These are phyloP conservation scores for Vigna angularis DNA, from an alignment of 306 rosid species.

Conservation along the genomic window DNA sequence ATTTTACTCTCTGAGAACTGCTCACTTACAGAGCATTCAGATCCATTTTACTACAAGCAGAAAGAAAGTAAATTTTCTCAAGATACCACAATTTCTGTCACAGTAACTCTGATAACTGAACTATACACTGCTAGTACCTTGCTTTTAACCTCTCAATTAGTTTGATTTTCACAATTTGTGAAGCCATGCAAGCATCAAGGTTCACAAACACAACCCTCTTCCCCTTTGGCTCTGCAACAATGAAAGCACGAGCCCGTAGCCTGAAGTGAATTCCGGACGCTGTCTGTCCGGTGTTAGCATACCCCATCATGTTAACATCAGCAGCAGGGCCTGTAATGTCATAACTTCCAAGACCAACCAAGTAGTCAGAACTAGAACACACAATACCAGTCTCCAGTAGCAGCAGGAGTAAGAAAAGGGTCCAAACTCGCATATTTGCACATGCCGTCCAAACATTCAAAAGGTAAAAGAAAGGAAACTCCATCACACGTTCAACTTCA, in stretches of 20 bases:
- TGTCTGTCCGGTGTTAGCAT: conserved; percentile 72
- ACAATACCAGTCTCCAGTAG: conserved; percentile 46
- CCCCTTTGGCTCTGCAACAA: conserved; percentile 77
- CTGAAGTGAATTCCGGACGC: conserved; percentile 87
- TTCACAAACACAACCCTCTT: conserved; percentile 84
- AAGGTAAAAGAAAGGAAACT: conserved; percentile 25
- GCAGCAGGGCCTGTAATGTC: conserved; percentile 98
- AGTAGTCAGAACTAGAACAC: conserved; percentile 63
- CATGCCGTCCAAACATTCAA: conserved; percentile 35
- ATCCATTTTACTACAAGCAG: background rate
- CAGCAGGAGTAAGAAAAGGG: conserved; percentile 42
- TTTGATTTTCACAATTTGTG: conserved; percentile 82
- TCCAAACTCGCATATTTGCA: conserved; percentile 42
- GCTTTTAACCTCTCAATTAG: conserved; percentile 80
- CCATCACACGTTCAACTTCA: conserved; percentile 45
- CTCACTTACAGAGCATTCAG: background rate
- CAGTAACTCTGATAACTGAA: conserved; percentile 27
- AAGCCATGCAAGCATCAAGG: conserved; percentile 95
- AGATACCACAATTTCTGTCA: conserved; percentile 21
- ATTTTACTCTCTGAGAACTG: background rate
- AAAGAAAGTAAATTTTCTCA: conserved; percentile 29
- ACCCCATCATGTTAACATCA: conserved; percentile 96
- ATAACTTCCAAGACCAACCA: conserved; percentile 89
- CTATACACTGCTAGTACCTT: conserved; percentile 58
- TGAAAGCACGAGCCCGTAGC: conserved; percentile 81